Evolutionary conservation across 2,329 filamentous ascomycete species (phyloP), one percentile per base, ranked within the genome.

Genomic region (Aaosphaeria pasadenensis): DNA sequence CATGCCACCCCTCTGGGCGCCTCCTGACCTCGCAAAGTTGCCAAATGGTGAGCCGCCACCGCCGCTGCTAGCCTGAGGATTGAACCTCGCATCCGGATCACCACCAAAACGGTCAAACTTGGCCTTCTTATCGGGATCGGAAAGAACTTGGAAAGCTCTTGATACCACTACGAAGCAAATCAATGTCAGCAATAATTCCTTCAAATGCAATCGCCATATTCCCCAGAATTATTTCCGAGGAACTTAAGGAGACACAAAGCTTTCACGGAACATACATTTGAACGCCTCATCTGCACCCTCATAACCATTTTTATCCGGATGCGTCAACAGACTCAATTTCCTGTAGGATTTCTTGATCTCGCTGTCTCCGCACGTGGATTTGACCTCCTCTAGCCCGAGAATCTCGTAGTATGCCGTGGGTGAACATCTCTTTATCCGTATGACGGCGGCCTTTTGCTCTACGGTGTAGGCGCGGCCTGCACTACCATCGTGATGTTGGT

Each of bases 271-370:
- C 39, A 9, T 51, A 84, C 82, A 88, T 78, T 99, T 99, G 77
- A 99, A 99, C 31, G 94, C 94, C 76, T 99, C 94, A 69, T 96
- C 94, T 47, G 94, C 92, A 51, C 95, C 85, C 35, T 92, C 86
- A 70, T 96, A 91, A 44, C 91, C 91, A 79, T 99, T 99, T 78
- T 99, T 99, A 78, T 99, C 94, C 54, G 94, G 94, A 77, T 99
- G 94, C 50, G 94, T 99, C 65, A 97, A 79, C 63, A 99, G 77
- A 67, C 88, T 94, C 69, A 95, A 81, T 75, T 96, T 97, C 65
- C 92, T 84, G 74, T 99, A 99, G 5, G 94, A 92, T 77, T 97
- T 97, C 73, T 97, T 99, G 68, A 99, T 91, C 64, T 97, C 92
- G 53, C 78, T 72, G 59, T 97, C 92, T 43, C 84, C 84, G 62